Evolutionary conservation across 2,329 filamentous ascomycete species (phyloP).

Genomic region (Zasmidium citrigriseum): DNA sequence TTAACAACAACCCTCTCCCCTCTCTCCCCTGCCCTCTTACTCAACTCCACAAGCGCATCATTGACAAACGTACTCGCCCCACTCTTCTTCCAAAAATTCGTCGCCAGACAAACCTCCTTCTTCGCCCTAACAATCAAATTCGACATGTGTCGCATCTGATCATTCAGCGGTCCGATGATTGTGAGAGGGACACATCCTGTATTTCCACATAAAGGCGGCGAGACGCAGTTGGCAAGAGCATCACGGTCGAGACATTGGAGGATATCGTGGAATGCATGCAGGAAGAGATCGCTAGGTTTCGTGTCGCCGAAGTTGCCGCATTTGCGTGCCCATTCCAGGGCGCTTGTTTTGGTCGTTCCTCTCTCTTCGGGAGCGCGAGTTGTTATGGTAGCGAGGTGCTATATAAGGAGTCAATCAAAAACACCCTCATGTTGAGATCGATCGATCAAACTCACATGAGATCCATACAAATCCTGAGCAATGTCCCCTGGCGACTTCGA

Average conservation of each 20-base stretch:
- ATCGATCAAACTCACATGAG: conserved; percentile 18
- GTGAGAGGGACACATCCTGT: conserved; percentile 68
- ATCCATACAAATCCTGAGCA: conserved; percentile 26
- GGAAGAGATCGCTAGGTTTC: conserved; percentile 66
- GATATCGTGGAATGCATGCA: conserved; percentile 67
- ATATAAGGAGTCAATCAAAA: background rate
- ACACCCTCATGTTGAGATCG: background rate
- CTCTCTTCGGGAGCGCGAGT: conserved; percentile 17
- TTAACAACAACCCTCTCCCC: conserved; percentile 66
- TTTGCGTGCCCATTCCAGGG: conserved; percentile 53
- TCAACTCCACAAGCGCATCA: conserved; percentile 69
- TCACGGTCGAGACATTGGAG: conserved; percentile 58
- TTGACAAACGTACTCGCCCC: conserved; percentile 68
- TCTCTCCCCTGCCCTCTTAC: conserved; percentile 61
- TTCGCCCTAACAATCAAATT: conserved; percentile 74
- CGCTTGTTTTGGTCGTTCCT: conserved; percentile 6
- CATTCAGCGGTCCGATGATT: conserved; percentile 68
- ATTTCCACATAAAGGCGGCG: conserved; percentile 61
- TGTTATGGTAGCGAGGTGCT: conserved; percentile 26
- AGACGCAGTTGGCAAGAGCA: conserved; percentile 55
- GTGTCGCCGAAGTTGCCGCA: conserved; percentile 70
- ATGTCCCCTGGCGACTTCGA: conserved; percentile 28
- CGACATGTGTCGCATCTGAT: conserved; percentile 72
- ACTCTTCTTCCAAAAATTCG: conserved; percentile 74
- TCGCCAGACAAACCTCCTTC: conserved; percentile 71